Base-by-base conservation (phyloP, 805 yeast species). In the Schwanniomyces vanrijiae region DNA sequence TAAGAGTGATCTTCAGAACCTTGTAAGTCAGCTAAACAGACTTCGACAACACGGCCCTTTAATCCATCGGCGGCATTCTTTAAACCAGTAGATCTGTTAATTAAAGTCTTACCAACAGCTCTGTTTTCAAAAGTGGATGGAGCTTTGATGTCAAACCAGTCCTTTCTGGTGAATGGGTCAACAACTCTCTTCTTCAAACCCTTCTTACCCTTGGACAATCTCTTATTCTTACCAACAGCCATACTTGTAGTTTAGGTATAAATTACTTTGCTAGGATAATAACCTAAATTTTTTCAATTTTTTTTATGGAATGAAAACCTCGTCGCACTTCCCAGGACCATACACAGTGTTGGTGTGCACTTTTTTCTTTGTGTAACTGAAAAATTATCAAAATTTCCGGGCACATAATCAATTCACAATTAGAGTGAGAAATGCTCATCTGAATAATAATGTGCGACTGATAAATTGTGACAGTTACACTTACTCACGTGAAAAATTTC, bases 161-260 rank as follows among this genome's bases (percentile, higher is more conserved):
- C 98, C 82, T 92, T 92, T 80, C 91, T 90, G 86, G 96, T 83
- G 94, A 92, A 92, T 73, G 98, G 98, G 84, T 92, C 99, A 64
- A 90, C 96, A 73, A 88, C 94, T 86, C 86, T 92, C 96, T 92
- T 94, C 96, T 92, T 92, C 77, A 90, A 81, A 72, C 98, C 97
- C 81, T 92, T 92, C 90, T 87, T 86, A 72, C 94, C 92, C 74
- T 80, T 80, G 74, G 85, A 81, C 68, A 87, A 82, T 82, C 92
- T 88, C 61, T 62, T 65, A 54, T 77, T 77, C 70, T 77, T 77
- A 68, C 81, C 81, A 66, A 78, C 80, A 75, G 82, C 83, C 83
- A 78, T 78, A 67, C 60, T 76, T 69, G 39, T 42, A 20, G 42
- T 38, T 40, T 43, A 39, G 44, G 46, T 46, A 42, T 45, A 45